phyloP scores from a whole-genome alignment of 192 early-diverging fungal species.

The Linnemannia hyalina region DNA sequence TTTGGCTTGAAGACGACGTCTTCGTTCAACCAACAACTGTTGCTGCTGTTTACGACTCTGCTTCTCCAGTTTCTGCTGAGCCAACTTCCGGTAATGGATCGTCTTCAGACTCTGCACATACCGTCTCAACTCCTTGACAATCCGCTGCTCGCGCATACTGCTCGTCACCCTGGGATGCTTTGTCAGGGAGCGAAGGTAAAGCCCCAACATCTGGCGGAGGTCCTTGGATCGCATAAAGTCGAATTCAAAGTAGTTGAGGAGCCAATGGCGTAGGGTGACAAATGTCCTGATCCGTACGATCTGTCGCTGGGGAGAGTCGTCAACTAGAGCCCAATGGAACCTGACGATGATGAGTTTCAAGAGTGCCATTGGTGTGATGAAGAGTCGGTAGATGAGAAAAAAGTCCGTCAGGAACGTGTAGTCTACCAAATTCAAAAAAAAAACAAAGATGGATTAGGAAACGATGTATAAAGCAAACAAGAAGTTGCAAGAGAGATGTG shows the following conservation, averaged over 20 bases:
- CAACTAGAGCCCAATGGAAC: conserved; percentile 66
- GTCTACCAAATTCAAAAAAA: conserved; percentile 39
- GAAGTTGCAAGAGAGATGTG: not conserved
- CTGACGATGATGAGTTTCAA: conserved; percentile 66
- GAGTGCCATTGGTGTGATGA: conserved; percentile 66
- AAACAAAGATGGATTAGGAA: not conserved
- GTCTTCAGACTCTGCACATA: conserved; percentile 36
- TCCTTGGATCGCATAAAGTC: conserved; percentile 64
- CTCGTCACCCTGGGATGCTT: conserved; percentile 54
- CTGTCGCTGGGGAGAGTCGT: conserved; percentile 61
- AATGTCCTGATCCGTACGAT: conserved; percentile 71
- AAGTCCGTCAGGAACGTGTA: conserved; percentile 74
- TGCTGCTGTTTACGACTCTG: conserved; percentile 10
- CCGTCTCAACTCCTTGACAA: conserved; percentile 58
- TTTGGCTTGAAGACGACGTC: not conserved
- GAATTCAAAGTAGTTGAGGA: conserved; percentile 69
- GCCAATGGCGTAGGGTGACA: conserved; percentile 71
- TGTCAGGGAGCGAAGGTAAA: conserved; percentile 55
- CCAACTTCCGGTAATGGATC: conserved; percentile 23
- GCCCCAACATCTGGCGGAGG: conserved; percentile 52
- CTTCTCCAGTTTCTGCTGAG: conserved; percentile 27
- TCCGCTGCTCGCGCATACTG: conserved; percentile 63
- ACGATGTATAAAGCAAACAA: not conserved
- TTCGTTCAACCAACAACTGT: not conserved
- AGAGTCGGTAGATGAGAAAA: conserved; percentile 72